Conservation (phyloP, 2,329 filamentous ascomycete species). For the Monosporascus cannonballus region DNA sequence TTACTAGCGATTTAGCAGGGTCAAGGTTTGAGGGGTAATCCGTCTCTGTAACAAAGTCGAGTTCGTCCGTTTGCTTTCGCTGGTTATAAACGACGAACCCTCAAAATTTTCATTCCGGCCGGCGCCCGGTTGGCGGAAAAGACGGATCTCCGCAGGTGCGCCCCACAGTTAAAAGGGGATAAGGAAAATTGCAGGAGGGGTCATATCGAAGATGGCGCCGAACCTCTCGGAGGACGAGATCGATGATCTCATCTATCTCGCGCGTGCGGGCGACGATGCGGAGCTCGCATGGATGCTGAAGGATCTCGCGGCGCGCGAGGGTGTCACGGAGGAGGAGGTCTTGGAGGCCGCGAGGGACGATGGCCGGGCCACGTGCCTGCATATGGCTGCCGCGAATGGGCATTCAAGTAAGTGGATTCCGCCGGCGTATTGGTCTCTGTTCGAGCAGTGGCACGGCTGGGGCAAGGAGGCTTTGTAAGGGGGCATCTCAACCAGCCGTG, state of each 20-base stretch:
- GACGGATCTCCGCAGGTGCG: conserved; percentile 4
- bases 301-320: conserved; percentile 56
- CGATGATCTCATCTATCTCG: conserved; percentile 86
- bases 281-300: conserved; percentile 59
- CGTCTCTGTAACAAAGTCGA: too few relatives aligned
- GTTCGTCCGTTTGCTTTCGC: too few relatives aligned
- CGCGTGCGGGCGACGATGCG: conserved; percentile 68
- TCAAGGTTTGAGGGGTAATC: too few relatives aligned
- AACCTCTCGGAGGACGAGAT: conserved; percentile 70
- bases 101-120: too few relatives aligned
- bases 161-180: neutral
- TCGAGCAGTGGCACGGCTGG: too few relatives aligned
- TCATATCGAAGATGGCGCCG: conserved; percentile 34
- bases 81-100: neutral
- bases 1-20: too few relatives aligned
- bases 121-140: neutral
- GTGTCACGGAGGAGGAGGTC: conserved; percentile 54
- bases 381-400: conserved; percentile 91
- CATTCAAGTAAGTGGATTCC: conserved; percentile 56
- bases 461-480: too few relatives aligned
- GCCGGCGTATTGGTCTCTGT: neutral
- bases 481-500: too few relatives aligned
- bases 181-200: neutral
- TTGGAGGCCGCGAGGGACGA: conserved; percentile 66
- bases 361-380: conserved; percentile 73